These are phyloP conservation scores for Dillenia turbinata DNA, from an alignment of 164 flowering plant species.

Conservation along the genomic window DNA sequence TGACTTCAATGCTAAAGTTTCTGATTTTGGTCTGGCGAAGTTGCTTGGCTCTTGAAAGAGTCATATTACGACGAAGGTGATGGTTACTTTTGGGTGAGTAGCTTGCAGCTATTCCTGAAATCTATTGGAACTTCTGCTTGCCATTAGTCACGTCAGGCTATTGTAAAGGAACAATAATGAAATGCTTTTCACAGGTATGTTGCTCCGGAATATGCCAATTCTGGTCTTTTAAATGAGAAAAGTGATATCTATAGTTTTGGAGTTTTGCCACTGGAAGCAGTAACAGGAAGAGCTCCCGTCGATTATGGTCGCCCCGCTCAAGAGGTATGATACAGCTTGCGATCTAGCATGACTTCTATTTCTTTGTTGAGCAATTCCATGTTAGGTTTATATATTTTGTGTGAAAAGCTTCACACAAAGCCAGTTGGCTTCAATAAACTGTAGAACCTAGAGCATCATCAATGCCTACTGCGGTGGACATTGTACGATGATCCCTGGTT, in stretches of 20 bases:
- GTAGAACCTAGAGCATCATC: too few species aligned
- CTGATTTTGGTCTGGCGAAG: slow-evolving; percentile 93
- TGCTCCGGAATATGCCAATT: slow-evolving; percentile 92
- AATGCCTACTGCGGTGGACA: too few species aligned
- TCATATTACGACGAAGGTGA: slow-evolving; percentile 83
- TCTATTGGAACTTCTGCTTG: too few species aligned
- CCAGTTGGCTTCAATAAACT: too few species aligned
- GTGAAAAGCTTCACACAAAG: too few species aligned
- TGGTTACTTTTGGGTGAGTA: slow-evolving; percentile 94
- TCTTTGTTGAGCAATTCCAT: too few species aligned
- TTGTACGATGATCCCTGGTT: too few species aligned
- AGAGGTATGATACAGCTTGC: slow-evolving; percentile 43
- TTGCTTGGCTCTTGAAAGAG: slow-evolving; percentile 83
- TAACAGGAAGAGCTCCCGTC: slow-evolving; percentile 88
- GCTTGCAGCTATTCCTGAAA: neutral
- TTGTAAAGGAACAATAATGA: neutral
- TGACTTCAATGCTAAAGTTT: slow-evolving; percentile 76
- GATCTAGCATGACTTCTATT: too few species aligned
- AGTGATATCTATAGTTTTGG: slow-evolving; percentile 95
- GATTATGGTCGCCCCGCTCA: slow-evolving; percentile 64
- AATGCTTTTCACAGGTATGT: slow-evolving; percentile 52
- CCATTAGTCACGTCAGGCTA: neutral
- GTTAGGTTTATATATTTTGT: too few species aligned
- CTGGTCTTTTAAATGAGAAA: slow-evolving; percentile 84
- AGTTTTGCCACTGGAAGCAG: slow-evolving; percentile 76